These are phyloP conservation scores for Podila horticola DNA, from an alignment of 192 early-diverging fungal genomes.

Conservation along the genomic window DNA sequence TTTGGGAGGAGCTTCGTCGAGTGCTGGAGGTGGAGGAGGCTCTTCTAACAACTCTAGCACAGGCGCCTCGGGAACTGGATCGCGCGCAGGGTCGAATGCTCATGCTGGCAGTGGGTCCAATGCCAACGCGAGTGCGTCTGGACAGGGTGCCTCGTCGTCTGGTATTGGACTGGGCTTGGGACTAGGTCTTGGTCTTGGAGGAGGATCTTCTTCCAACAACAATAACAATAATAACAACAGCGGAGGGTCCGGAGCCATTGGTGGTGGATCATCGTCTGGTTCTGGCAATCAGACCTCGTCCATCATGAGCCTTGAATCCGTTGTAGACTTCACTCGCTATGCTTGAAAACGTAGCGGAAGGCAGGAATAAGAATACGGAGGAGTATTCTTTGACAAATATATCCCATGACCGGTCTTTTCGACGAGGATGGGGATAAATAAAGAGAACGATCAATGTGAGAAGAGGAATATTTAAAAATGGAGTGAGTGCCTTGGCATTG, in stretches of 20 bases:
- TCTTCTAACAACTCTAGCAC: neutral
- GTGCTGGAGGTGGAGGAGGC: neutral
- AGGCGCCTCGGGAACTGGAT: conserved; percentile 10
- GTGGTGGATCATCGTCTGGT: neutral
- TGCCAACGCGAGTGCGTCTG: neutral
- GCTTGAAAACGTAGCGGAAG: conserved; percentile 35
- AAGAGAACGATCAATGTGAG: too few species aligned
- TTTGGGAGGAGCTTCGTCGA: neutral
- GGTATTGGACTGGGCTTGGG: conserved; percentile 32
- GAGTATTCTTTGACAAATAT: neutral
- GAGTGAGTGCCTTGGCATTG: too few species aligned
- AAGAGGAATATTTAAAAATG: too few species aligned
- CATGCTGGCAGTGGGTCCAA: conserved; percentile 1
- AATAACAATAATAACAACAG: too few species aligned
- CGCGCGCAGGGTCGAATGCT: neutral
- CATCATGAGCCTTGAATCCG: conserved; percentile 46
- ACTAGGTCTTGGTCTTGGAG: conserved; percentile 24
- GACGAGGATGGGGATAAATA: too few species aligned
- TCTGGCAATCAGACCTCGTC: neutral
- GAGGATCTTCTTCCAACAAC: conserved; percentile 6
- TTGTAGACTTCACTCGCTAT: conserved; percentile 70
- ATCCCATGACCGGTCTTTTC: neutral
- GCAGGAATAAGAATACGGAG: neutral
- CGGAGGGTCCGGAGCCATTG: neutral
- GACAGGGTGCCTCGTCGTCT: conserved; percentile 5